Evolutionary conservation across 768 basidiomycete genomes (phyloP), one percentile per base, ranked within the genome.

Genomic region (Leccinum obscurum): DNA sequence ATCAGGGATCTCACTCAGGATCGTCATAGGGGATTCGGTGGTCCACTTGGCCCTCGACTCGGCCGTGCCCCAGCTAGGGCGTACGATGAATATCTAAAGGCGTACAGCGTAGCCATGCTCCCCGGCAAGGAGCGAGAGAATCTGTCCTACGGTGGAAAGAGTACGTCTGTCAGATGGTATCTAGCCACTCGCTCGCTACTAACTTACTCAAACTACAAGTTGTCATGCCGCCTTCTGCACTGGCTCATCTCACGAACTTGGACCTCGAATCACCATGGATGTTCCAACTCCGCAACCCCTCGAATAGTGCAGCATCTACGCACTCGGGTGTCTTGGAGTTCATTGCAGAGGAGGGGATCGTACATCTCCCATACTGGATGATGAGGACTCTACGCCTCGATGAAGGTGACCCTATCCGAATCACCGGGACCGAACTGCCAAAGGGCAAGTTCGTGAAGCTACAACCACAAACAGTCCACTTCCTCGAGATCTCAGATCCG

Each of bases 291-390:
- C 89, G 92, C 53, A 98, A 98, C 75, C 96, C 97, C 1, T 54
- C 77, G 67, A 95, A 90, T 77, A 81, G 83, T 55, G 92, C 86
- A 35, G 90, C 84, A 56, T 95, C 85, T 22, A 98, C 97, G 1
- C 93, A 99, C 71, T 92, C 92, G 1, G 97, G 97, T 80, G 97
- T 99, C 28, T 84, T 99, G 30, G 97, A 99, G 72, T 99, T 99
- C 76, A 98, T 98, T 64, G 96, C 97, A 3, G 90, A 97, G 58
- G 96, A 98, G 74, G 97, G 97, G 13, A 82, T 90, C 14, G 95
- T 95, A 3, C 90, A 98, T 78, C 80, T 99, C 15, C 97, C 97
- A 0, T 90, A 94, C 66, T 99, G 97, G 97, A 96, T 99, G 92
- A 99, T 99, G 96, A 95, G 91, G 78, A 95, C 93, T 5, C 79